Conservation (phyloP, 2,329 filamentous ascomycete genomes). For the Geosmithia flava region DNA sequence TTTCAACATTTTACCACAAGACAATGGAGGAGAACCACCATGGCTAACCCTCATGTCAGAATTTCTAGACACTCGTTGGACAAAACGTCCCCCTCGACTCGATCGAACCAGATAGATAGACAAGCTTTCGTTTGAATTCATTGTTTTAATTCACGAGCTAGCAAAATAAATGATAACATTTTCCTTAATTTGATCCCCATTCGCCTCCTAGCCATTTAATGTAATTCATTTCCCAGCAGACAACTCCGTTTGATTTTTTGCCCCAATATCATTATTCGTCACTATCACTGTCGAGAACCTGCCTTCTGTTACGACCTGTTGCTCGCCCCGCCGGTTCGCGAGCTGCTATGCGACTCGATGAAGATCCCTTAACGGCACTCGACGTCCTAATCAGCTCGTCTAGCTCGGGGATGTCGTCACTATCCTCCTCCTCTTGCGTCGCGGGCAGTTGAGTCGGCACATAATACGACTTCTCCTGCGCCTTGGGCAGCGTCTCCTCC, state of each 20-base stretch:
- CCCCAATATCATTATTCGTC: constrained; percentile 1
- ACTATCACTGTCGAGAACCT: constrained; percentile 6
- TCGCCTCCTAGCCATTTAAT: not conserved
- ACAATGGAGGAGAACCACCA: not conserved
- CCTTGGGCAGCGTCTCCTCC: constrained; percentile 5
- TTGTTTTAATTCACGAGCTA: no score
- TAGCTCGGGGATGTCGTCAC: constrained; percentile 23
- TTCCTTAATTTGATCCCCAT: no score
- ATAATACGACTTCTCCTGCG: constrained; percentile 16
- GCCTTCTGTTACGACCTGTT: not conserved
- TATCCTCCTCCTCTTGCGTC: constrained; percentile 20
- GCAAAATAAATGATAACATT: no score
- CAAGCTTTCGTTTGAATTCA: no score
- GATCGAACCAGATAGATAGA: no score
- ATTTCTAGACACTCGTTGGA: no score
- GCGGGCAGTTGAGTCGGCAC: constrained; percentile 23
- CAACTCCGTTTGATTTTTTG: not conserved
- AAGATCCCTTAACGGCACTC: not conserved
- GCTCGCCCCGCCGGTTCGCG: not conserved
- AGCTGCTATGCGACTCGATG: not conserved
- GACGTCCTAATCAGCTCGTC: constrained; percentile 10
- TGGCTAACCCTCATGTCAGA: not conserved
- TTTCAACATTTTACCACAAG: not conserved
- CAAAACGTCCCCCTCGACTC: no score
- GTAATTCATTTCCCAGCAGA: not conserved